These are phyloP conservation scores for Xerocomus amazonicus DNA, from an alignment of 1,284 basidiomycete genomes.

Conservation along the genomic window DNA sequence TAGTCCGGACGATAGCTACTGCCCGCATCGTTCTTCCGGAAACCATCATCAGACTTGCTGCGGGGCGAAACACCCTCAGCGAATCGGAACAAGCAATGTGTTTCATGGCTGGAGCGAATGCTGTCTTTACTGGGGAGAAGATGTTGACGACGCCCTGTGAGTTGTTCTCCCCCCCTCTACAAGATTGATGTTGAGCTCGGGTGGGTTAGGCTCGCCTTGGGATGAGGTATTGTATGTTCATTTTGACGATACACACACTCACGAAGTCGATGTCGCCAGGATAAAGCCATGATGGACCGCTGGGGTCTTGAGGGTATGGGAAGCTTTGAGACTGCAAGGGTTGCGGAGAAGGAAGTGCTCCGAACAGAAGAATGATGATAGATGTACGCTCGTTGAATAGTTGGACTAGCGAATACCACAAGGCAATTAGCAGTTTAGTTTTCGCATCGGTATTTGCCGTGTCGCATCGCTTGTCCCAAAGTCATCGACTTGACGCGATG, in stretches of 20 bases:
- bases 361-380: background rate
- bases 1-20: conserved; percentile 93
- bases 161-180: conserved; percentile 31
- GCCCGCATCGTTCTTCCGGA: conserved; percentile 89
- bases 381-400: too few species aligned
- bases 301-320: conserved; percentile 93
- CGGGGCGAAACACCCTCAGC: conserved; percentile 85
- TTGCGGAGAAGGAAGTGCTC: conserved; percentile 45
- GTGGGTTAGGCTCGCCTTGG: conserved; percentile 70
- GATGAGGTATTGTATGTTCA: conserved; percentile 55
- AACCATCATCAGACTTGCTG: conserved; percentile 94
- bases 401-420: too few species aligned
- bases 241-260: conserved; percentile 4
- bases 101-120: conserved; percentile 98
- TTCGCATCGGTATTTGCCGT: conserved; percentile 24
- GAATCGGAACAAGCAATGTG: conserved; percentile 97
- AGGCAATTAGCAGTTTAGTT: too few species aligned
- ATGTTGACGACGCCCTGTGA: conserved; percentile 96
- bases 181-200: conserved; percentile 5
- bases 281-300: conserved; percentile 89
- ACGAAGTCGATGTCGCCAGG: conserved; percentile 42
- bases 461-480: conserved; percentile 1
- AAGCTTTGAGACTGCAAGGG: conserved; percentile 71
- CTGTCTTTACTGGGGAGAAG: conserved; percentile 94
- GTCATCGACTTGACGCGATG: conserved; percentile 7